Evolutionary conservation across 345 rosid species (phyloP), one percentile per base, ranked within the genome.

Genomic region (Noccaea bulbosa): DNA sequence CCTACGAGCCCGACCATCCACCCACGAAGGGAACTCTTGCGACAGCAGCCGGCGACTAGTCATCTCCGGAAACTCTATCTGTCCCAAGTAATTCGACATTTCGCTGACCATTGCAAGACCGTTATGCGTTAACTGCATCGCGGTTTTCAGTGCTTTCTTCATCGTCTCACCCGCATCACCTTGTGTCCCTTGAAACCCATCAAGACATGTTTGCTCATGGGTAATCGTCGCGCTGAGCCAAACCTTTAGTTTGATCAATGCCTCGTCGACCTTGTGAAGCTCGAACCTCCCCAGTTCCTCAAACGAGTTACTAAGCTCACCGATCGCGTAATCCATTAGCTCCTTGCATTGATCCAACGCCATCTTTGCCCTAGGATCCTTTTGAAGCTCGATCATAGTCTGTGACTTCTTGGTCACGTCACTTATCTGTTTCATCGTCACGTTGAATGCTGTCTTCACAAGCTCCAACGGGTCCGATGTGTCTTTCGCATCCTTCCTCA

Each of bases 191-290:
- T 77, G 47, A 52, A 93, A 93, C 9, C 88, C 93, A 3, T 93
- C 97, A 37, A 87, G 49, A 81, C 98, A 93, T 4, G 98, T 88
- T 30, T 84, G 81, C 58, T 90, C 84, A 44, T 87, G 86, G 10
- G 88, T 87, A 15, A 85, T 74, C 15, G 93, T 77, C 7, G 98
- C 95, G 35, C 89, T 87, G 9, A 93, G 80, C 98, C 98, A 93
- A 41, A 81, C 47, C 77, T 47, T 82, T 1, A 92, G 24, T 67
- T 90, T 81, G 0, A 61, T 57, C 72, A 87, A 51, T 5, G 79
- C 16, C 3, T 67, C 72, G 3, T 87, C 83, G 7, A 81, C 0
- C 22, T 56, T 65, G 38, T 16, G 46, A 1, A 75, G 4, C 32
- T 87, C 91, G 5, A 84, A 79, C 6, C 60, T 52, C 0, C 75